A percentile compares a stretch with the other conserved stretches of the same genome.
phyloP scores from a whole-genome alignment of 768 basidiomycete species.

The Tephrocybe sp. region DNA sequence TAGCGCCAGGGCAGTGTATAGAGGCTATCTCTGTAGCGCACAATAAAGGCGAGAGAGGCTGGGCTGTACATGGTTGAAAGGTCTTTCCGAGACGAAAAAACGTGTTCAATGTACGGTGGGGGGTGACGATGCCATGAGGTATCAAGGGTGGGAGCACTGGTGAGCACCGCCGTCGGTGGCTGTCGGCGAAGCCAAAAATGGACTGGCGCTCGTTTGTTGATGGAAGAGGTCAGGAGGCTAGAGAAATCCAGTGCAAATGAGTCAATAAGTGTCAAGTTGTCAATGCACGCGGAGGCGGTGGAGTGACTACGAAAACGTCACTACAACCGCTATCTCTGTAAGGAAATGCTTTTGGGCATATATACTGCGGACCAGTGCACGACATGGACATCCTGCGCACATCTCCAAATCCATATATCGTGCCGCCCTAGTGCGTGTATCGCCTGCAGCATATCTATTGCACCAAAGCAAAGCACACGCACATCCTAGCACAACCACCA shows the following conservation, averaged over 20 bases:
- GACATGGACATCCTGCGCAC: neutral
- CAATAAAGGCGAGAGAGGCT: neutral
- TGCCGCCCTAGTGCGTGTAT: neutral
- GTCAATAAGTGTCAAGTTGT: conserved; percentile 13
- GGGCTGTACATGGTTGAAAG: too few relatives aligned
- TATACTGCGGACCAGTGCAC: conserved; percentile 1
- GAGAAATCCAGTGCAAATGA: conserved; percentile 12
- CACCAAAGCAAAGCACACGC: too few relatives aligned
- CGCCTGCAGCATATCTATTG: neutral
- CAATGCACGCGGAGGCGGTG: conserved; percentile 14
- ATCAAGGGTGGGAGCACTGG: too few relatives aligned
- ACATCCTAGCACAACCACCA: neutral
- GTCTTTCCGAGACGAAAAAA: too few relatives aligned
- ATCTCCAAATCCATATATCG: neutral
- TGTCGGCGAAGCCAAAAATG: conserved; percentile 9
- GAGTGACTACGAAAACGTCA: conserved; percentile 13
- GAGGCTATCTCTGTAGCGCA: neutral
- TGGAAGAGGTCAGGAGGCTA: conserved; percentile 8
- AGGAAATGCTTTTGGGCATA: conserved; percentile 9
- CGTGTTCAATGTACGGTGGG: too few relatives aligned
- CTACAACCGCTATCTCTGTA: conserved; percentile 6
- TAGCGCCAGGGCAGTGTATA: conserved; percentile 1
- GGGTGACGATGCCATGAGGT: too few relatives aligned
- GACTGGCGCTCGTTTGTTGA: neutral
- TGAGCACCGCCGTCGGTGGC: too few relatives aligned